These are phyloP conservation scores for Achlya hypogyna DNA, from an alignment of 352 stramenopile species.

Conservation along the genomic window DNA sequence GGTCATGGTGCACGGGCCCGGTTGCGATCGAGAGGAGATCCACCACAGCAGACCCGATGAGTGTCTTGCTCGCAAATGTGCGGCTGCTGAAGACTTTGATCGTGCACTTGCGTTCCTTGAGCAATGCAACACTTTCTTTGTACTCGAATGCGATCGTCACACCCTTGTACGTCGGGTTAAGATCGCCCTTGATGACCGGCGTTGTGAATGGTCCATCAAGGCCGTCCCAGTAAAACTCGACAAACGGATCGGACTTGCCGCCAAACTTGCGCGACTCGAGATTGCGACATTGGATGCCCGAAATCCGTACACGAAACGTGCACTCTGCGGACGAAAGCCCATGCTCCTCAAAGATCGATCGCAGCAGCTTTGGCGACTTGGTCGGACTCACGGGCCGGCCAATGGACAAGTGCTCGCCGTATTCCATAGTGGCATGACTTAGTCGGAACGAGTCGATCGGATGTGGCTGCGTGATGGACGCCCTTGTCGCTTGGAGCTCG, in stretches of 20 bases:
- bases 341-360: conserved; percentile 19
- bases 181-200: conserved; percentile 73
- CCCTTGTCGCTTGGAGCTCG: neutral
- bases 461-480: conserved; percentile 18
- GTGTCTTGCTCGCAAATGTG: conserved; percentile 62
- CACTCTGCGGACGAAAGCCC: conserved; percentile 31
- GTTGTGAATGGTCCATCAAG: conserved; percentile 66
- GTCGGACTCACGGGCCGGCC: conserved; percentile 8
- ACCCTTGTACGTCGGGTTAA: conserved; percentile 85
- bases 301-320: conserved; percentile 77
- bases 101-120: conserved; percentile 48
- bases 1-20: conserved; percentile 79
- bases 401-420: conserved; percentile 5
- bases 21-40: conserved; percentile 77
- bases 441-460: conserved; percentile 18
- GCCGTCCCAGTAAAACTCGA: conserved; percentile 84
- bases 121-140: conserved; percentile 43
- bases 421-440: conserved; percentile 10
- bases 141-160: conserved; percentile 83
- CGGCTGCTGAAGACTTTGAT: conserved; percentile 81
- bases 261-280: conserved; percentile 67
- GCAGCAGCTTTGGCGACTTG: conserved; percentile 17
- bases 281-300: conserved; percentile 82
- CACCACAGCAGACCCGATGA: conserved; percentile 69
- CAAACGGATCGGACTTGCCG: conserved; percentile 79